Conservation (phyloP, 768 basidiomycete species). For the Amanita rubescens region DNA sequence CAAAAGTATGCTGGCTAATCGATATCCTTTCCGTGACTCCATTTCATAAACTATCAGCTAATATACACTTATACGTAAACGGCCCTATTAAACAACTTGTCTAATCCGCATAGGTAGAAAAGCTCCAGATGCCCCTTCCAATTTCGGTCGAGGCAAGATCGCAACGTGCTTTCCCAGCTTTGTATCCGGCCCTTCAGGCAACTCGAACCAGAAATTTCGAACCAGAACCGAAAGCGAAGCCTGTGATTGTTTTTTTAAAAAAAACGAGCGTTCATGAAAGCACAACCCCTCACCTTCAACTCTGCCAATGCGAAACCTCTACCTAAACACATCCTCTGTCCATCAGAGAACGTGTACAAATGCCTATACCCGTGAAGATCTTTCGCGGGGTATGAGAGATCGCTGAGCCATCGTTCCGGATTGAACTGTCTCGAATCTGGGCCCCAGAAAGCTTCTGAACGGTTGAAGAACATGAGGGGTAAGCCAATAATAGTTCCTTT, state of each 20-base stretch:
- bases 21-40: background rate
- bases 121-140: constrained; percentile 26
- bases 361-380: constrained; percentile 31
- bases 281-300: background rate
- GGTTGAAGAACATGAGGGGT: constrained; percentile 33
- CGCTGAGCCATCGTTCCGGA: constrained; percentile 36
- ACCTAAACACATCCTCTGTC: constrained; percentile 37
- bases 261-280: background rate
- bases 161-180: constrained; percentile 27
- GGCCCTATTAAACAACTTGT: background rate
- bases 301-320: constrained; percentile 28
- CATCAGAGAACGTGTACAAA: constrained; percentile 38
- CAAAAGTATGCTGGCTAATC: background rate
- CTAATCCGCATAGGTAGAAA: constrained; percentile 27
- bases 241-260: constrained; percentile 15
- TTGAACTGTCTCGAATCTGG: constrained; percentile 34
- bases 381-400: constrained; percentile 17
- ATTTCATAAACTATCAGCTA: background rate
- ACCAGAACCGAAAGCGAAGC: constrained; percentile 37
- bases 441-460: constrained; percentile 35
- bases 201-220: constrained; percentile 33
- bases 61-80: no score
- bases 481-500: constrained; percentile 31
- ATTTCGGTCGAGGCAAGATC: constrained; percentile 32
- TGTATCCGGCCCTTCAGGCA: constrained; percentile 32